Evolutionary conservation across 2,329 filamentous ascomycete species (phyloP).

Genomic region (Arthrobotrys megalospora): DNA sequence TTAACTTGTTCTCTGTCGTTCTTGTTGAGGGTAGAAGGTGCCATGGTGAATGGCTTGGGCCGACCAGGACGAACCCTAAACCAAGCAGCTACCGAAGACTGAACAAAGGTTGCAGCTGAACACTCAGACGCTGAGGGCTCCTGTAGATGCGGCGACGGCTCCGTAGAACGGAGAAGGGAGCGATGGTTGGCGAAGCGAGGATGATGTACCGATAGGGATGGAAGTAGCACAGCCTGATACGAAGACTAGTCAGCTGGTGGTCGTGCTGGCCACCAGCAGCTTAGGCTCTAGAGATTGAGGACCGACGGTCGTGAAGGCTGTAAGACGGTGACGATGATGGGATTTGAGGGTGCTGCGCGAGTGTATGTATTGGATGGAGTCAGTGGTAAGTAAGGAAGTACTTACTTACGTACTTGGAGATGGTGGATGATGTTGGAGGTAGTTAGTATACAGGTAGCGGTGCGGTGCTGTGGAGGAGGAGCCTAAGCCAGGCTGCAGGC

Average conservation of each 20-base stretch:
- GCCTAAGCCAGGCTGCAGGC: too few relatives aligned
- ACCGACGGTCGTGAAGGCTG: not conserved
- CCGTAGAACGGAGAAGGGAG: not conserved
- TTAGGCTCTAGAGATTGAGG: not conserved
- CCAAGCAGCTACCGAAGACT: not conserved
- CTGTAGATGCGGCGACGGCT: not conserved
- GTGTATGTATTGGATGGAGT: too few relatives aligned
- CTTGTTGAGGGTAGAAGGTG: conserved; percentile 81
- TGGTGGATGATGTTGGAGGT: not conserved
- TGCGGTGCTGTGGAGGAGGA: not conserved
- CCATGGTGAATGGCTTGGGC: conserved; percentile 26
- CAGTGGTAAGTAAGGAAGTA: too few relatives aligned
- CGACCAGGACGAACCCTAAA: not conserved
- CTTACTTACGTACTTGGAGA: too few relatives aligned
- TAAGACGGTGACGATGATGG: too few relatives aligned
- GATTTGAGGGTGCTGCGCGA: too few relatives aligned
- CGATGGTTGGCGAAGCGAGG: too few relatives aligned
- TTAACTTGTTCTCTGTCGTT: conserved; percentile 97
- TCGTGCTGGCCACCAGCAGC: not conserved
- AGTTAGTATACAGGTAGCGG: not conserved
- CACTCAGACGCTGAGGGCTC: not conserved
- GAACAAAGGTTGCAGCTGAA: not conserved
- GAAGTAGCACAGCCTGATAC: not conserved
- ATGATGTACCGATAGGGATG: not conserved
- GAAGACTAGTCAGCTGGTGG: not conserved